Base-by-base conservation (phyloP, 2,329 filamentous ascomycete genomes). In the Akanthomyces lecanii region DNA sequence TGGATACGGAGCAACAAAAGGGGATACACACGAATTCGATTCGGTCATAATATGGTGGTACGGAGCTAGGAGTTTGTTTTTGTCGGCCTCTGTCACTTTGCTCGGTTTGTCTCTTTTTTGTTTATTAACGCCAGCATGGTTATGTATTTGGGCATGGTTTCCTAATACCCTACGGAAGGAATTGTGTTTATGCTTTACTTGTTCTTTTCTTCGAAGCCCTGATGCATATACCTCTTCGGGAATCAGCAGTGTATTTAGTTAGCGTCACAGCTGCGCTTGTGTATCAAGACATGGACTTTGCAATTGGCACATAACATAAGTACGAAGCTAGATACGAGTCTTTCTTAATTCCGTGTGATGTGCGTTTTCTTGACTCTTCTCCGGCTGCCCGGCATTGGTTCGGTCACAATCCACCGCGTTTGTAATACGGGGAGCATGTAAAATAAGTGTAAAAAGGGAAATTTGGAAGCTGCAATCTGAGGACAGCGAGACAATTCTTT, bases 1-100 rank as follows among this genome's bases (percentile, higher is more conserved):
- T 62, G 61, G 51, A 62, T 55, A 62, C 28, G 61, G 61, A 57
- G 52, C 61, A 62, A 42, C 30, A 62, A 57, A 57, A 62, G 52
- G 52, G 51, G 52, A 30, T 30, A 45, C 44, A 21, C 33, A 57
- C 36, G 47, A 44, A 40, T 52, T 60, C 47, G 48, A 60, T 51
- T 36, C 57, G 47, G 47, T 36, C 30, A 50, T 59, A 28, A 18
- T 45, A 18, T 18, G 47, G 47, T 42, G 47, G 47, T 60, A 60
- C 25, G 57, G 57, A 60, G 57, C 57, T 52, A 60, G 57, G 57
- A 52, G 57, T 60, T 60, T 60, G 47, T 44, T 60, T 44, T 44
- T 38, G 5, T 16, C 38, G 40, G 10, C 11, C 53, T 51, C 51
- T 40, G 28, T 25, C 12, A 21, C 12, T 18, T n/a, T 28, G 12